Evolutionary conservation across 345 rosid genomes (phyloP).

Genomic region (Stellera chamaejasme): DNA sequence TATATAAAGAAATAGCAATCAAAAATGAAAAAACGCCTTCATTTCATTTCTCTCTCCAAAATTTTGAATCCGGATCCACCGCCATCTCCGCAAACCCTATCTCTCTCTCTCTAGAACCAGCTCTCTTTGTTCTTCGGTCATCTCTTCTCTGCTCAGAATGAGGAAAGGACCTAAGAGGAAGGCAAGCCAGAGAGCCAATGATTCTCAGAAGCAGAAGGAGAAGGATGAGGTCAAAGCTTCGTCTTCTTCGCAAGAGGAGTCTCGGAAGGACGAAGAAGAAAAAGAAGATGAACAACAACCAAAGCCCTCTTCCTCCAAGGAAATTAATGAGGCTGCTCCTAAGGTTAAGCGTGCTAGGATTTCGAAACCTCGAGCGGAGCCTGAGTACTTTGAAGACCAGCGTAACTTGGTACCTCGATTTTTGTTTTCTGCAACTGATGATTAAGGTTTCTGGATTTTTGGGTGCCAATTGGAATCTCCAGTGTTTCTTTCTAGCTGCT

Average conservation of each 20-base stretch:
- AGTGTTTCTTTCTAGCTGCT: neutral
- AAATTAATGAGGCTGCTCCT: constrained; percentile 25
- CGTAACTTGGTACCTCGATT: constrained; percentile 60
- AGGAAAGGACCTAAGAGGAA: constrained; percentile 39
- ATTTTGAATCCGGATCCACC: constrained; percentile 26
- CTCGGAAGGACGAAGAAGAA: neutral
- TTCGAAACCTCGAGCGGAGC: constrained; percentile 45
- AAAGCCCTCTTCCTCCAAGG: constrained; percentile 10
- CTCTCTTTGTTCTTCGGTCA: neutral
- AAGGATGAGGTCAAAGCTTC: constrained; percentile 18
- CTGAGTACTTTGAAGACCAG: constrained; percentile 75
- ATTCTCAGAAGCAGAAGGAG: constrained; percentile 7
- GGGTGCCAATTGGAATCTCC: neutral
- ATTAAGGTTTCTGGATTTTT: neutral
- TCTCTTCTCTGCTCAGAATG: constrained; percentile 16
- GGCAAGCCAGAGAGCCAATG: constrained; percentile 24
- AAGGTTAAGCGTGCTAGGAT: constrained; percentile 47
- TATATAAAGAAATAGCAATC: too few relatives aligned
- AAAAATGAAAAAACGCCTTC: too few relatives aligned
- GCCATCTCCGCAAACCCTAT: constrained; percentile 7
- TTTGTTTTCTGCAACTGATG: neutral
- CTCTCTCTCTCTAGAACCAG: constrained; percentile 9
- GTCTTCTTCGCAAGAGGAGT: constrained; percentile 13
- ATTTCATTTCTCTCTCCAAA: constrained; percentile 3
- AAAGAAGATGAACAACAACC: constrained; percentile 5